These are phyloP conservation scores for Paramecium sonneborni DNA, from an alignment of 73 alveolate genomes.

Conservation along the genomic window DNA sequence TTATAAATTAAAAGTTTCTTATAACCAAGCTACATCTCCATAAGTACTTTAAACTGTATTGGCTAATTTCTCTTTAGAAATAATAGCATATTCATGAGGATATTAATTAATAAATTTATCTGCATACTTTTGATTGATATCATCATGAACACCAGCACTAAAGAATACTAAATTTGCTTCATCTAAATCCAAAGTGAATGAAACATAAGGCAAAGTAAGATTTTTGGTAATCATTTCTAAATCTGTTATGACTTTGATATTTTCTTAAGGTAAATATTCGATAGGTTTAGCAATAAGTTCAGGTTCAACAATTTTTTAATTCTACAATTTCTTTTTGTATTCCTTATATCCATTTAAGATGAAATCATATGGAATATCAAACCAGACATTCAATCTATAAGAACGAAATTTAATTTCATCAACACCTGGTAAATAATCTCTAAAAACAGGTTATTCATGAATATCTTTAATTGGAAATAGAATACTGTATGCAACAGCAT, in stretches of 20 bases:
- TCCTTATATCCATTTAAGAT: conserved; percentile 70
- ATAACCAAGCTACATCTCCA: conserved; percentile 76
- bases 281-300: conserved; percentile 61
- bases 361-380: conserved; percentile 86
- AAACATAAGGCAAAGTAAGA: conserved; percentile 76
- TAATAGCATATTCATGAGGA: conserved; percentile 89
- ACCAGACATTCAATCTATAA: conserved; percentile 91
- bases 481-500: conserved; percentile 82
- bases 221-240: conserved; percentile 78
- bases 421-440: conserved; percentile 89
- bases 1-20: conserved; percentile 85
- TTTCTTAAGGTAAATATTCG: conserved; percentile 66
- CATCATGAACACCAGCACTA: conserved; percentile 76
- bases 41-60: conserved; percentile 74
- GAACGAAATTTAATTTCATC: conserved; percentile 90
- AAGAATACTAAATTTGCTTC: conserved; percentile 86
- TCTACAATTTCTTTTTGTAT: conserved; percentile 67
- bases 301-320: conserved; percentile 4
- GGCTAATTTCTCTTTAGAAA: conserved; percentile 86
- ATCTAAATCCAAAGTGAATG: conserved; percentile 72
- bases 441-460: conserved; percentile 74
- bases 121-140: conserved; percentile 64
- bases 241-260: conserved; percentile 85
- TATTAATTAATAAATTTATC: conserved; percentile 83
- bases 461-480: conserved; percentile 87